phyloP scores from a whole-genome alignment of 805 yeast species.

The Starmerella ratchasimensis region DNA sequence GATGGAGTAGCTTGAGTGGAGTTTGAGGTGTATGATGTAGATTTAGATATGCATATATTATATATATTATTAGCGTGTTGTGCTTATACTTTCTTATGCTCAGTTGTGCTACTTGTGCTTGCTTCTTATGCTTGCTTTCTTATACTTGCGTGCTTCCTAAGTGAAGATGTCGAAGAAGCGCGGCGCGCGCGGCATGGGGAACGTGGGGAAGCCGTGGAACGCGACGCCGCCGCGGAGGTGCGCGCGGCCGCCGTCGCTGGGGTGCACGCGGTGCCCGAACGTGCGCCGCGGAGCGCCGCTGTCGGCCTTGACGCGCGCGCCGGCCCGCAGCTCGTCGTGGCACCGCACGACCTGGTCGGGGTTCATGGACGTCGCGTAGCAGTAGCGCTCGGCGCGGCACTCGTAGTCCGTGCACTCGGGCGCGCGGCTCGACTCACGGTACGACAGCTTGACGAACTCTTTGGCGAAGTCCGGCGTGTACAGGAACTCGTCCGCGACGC shows the following conservation, averaged over 20 bases:
- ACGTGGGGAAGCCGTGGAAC: slow-evolving; percentile 18
- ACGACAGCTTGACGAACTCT: slow-evolving; percentile 35
- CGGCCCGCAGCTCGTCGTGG: slow-evolving; percentile 8
- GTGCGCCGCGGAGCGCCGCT: not conserved
- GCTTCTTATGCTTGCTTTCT: too few species aligned
- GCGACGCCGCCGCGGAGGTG: not conserved
- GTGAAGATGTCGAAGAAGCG: slow-evolving; percentile 8
- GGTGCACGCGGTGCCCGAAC: not conserved
- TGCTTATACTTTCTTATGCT: not conserved
- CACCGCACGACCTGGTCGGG: slow-evolving; percentile 22
- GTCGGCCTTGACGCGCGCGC: slow-evolving; percentile 5
- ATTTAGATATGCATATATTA: not conserved
- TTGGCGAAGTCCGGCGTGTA: slow-evolving; percentile 36
- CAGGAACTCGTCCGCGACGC: slow-evolving; percentile 36
- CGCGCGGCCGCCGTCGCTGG: not conserved
- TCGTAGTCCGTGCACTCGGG: slow-evolving; percentile 34
- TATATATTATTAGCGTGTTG: not conserved
- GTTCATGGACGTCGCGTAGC: slow-evolving; percentile 28
- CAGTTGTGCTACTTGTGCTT: too few species aligned
- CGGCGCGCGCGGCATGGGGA: slow-evolving; percentile 23
- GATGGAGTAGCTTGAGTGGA: too few species aligned
- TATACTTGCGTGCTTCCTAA: not conserved
- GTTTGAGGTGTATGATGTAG: too few species aligned
- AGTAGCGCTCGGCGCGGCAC: slow-evolving; percentile 31
- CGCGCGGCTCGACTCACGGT: slow-evolving; percentile 42